Evolutionary conservation across 257 asterid species (phyloP).

Genomic region (Solanum ossicruentum): DNA sequence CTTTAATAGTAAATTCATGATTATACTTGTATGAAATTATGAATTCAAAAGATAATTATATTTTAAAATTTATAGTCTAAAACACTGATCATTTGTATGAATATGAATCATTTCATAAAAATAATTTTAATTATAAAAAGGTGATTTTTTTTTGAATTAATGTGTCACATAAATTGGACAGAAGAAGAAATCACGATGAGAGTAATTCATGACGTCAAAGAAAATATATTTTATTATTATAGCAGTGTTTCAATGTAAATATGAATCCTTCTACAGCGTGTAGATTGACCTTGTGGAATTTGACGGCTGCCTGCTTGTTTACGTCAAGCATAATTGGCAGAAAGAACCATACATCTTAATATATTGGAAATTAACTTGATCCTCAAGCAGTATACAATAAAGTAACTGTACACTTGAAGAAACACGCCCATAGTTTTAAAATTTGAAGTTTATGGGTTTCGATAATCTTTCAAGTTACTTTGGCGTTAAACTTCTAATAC

Average conservation of each 20-base stretch:
- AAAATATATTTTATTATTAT: background rate
- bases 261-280: constrained; percentile 7
- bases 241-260: constrained; percentile 13
- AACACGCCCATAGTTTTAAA: background rate
- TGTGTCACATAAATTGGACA: background rate
- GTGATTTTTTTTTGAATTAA: background rate
- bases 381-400: background rate
- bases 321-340: background rate
- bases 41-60: background rate
- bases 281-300: background rate
- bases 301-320: background rate
- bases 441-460: background rate
- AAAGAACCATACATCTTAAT: background rate
- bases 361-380: background rate
- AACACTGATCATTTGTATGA: background rate
- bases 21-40: background rate
- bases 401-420: background rate
- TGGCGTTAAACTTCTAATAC: too few relatives aligned
- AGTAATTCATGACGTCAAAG: background rate
- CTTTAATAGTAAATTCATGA: background rate
- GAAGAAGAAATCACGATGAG: background rate
- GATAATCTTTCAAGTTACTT: too few relatives aligned
- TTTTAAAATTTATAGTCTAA: background rate
- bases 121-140: background rate
- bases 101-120: too few relatives aligned